Evolutionary conservation across 108 stramenopile genomes (phyloP), one percentile per base, ranked within the genome.

Genomic region (Conticribra guillardii): DNA sequence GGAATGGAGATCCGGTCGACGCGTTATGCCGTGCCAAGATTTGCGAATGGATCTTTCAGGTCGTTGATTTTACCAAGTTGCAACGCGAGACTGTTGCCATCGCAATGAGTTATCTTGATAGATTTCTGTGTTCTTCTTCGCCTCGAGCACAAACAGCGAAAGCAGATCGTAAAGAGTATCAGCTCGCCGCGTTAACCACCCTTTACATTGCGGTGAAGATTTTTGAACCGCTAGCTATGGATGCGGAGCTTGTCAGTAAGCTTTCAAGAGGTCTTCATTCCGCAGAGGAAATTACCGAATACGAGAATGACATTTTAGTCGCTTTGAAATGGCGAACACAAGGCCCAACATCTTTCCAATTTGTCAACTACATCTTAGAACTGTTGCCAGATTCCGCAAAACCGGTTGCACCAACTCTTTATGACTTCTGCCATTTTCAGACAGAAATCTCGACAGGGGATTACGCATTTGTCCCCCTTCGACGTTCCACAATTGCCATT

Each of bases 141-240:
- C 64, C 57, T n/a, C 51, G 63, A 22, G 85, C 81, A 33, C 24
- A 57, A 47, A 16, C 27, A 9, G 67, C 74, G 30, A 54, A 78
- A 4, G 9, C 30, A 1, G 78, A 87, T 64, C 74, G 82, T 22
- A 82, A 77, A 28, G 75, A 81, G 29, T 89, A 79, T 63, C 85
- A 89, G 62, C 79, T 89, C 1, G 85, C 84, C 3, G 76, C 73
- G 17, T 72, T 89, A 82, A 85, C 85, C 7, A 58, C 79, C 11
- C 58, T 89, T 19, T 89, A 86, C 75, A 81, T 79, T 37, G 83
- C 85, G 16, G 82, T 85, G 51, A 89, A 89, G 63, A 71, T 86
- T 24, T 80, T 79, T 57, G 85, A 86, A 67, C 85, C 80, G 15
- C 51, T 90, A 18, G 89, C 84, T 56, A 86, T 93, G 83, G 92